Evolutionary conservation across 164 flowering plant species (phyloP).

Genomic region (Nymphaea colorata): DNA sequence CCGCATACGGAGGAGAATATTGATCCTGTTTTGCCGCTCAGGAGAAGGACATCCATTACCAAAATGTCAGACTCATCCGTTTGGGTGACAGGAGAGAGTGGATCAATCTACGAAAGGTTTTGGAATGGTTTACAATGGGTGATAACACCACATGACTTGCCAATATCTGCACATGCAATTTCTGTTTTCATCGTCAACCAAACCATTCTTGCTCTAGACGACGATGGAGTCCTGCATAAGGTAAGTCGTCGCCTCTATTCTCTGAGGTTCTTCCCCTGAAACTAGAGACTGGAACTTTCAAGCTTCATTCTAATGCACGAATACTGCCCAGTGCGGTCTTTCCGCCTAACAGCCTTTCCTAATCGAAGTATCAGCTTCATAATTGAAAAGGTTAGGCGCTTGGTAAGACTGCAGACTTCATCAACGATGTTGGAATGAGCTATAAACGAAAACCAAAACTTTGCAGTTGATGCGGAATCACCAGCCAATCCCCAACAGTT

Average conservation of each 20-base stretch:
- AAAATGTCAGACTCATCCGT: conserved; percentile 60
- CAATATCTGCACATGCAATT: conserved; percentile 32
- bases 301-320: no score
- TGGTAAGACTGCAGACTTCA: no score
- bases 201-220: conserved; percentile 58
- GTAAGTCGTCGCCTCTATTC: conserved; percentile 16
- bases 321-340: no score
- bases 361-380: no score
- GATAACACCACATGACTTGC: conserved; percentile 71
- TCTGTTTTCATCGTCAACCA: conserved; percentile 56
- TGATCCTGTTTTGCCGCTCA: conserved; percentile 23
- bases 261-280: no score
- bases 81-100: conserved; percentile 80
- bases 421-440: no score
- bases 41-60: conserved; percentile 58
- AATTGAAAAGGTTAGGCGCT: no score
- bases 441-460: no score
- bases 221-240: conserved; percentile 60
- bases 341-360: no score
- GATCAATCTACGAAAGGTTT: conserved; percentile 77
- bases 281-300: no score
- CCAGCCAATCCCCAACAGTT: no score
- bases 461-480: no score
- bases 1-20: conserved; percentile 9
- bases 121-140: conserved; percentile 97